These are phyloP conservation scores for Pythium biforme DNA, from an alignment of 352 stramenopile species.

Conservation along the genomic window DNA sequence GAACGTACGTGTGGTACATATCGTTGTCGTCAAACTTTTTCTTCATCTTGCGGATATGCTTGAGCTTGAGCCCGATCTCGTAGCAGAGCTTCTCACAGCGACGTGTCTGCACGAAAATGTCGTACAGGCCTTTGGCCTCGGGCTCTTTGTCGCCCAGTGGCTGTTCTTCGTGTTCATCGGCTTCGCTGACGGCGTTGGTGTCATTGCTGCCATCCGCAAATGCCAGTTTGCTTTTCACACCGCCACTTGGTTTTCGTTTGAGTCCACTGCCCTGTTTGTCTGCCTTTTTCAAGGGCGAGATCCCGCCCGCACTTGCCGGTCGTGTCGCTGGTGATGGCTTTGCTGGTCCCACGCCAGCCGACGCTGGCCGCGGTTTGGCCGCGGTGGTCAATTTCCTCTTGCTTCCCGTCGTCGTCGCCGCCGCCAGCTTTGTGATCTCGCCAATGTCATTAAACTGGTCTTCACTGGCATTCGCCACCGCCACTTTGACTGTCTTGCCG, in stretches of 20 bases:
- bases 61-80: constrained; percentile 44
- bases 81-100: constrained; percentile 53
- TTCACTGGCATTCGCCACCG: constrained; percentile 1
- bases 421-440: constrained; percentile 5
- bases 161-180: neutral
- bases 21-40: constrained; percentile 70
- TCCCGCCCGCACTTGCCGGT: constrained; percentile 3
- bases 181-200: neutral
- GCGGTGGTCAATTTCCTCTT: neutral
- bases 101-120: constrained; percentile 54
- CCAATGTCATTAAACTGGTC: constrained; percentile 25
- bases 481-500: constrained; percentile 16
- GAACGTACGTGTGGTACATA: constrained; percentile 70
- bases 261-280: neutral
- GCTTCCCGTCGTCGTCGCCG: neutral
- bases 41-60: constrained; percentile 67
- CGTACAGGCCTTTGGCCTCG: constrained; percentile 37
- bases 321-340: neutral
- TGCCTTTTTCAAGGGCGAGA: neutral
- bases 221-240: constrained; percentile 1
- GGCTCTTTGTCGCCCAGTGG: constrained; percentile 12
- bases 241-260: neutral
- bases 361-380: constrained; percentile 18
- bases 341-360: neutral
- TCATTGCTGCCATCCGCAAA: constrained; percentile 2